Percentiles rank a stretch among this genome's conserved stretches.
Conservation (phyloP, 805 yeast genomes). For the Lipomyces lipofer region DNA sequence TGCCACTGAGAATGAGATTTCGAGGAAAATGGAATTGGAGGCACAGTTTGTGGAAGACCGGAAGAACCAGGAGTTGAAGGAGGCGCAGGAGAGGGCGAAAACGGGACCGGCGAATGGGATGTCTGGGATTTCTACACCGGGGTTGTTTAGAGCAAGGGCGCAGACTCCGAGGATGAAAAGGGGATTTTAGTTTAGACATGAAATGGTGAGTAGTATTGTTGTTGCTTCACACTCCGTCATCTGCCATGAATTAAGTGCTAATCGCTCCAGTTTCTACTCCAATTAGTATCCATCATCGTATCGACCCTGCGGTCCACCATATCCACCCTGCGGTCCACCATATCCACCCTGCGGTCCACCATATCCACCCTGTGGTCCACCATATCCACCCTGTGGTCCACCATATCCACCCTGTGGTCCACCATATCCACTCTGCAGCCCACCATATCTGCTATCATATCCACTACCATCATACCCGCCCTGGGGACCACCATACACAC, state of each 20-base stretch:
- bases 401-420: no score
- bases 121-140: constrained; percentile 22
- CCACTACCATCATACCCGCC: not conserved
- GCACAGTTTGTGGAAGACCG: constrained; percentile 29
- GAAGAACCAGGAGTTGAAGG: constrained; percentile 8
- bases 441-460: no score
- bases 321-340: constrained; percentile 8
- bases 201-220: not conserved
- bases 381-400: no score
- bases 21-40: constrained; percentile 30
- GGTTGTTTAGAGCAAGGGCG: constrained; percentile 14
- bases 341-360: no score
- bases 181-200: constrained; percentile 15
- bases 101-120: not conserved
- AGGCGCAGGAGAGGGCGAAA: constrained; percentile 6
- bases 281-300: no score
- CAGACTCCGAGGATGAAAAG: constrained; percentile 21
- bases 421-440: no score
- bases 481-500: not conserved
- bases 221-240: not conserved
- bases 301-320: constrained; percentile 12
- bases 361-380: no score
- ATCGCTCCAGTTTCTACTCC: no score
- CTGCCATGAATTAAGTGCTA: not conserved
- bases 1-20: constrained; percentile 28